A percentile compares a stretch with the other conserved stretches of the same genome.
These are phyloP conservation scores for Zygosaccharomyces bisporus DNA, from an alignment of 805 yeast genomes.

Conservation along the genomic window DNA sequence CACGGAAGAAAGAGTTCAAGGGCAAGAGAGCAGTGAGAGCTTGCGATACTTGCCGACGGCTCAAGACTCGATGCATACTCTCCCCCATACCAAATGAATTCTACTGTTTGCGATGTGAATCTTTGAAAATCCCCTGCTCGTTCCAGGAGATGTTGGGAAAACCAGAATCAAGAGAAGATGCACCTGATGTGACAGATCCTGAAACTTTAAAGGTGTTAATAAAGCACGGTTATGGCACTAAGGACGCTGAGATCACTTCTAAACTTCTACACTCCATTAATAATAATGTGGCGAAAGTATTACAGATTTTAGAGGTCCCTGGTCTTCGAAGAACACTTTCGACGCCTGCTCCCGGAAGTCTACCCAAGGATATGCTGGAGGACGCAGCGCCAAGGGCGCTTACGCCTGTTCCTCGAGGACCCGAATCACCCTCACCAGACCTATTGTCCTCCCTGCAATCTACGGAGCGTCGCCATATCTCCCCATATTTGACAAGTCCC, in stretches of 20 bases:
- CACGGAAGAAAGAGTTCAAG: constrained; percentile 11
- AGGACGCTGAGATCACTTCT: constrained; percentile 16
- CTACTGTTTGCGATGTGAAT: constrained; percentile 57
- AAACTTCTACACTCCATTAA: constrained; percentile 19
- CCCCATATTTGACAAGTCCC: constrained; percentile 17
- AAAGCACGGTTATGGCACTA: constrained; percentile 18
- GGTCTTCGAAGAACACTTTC: not conserved
- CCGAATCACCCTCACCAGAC: constrained; percentile 4
- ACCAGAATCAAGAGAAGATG: constrained; percentile 3
- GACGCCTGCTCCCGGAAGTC: not conserved
- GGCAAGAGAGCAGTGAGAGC: constrained; percentile 46
- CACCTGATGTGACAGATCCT: constrained; percentile 8
- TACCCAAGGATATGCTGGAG: not conserved
- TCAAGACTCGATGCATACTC: constrained; percentile 61
- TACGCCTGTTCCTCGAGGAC: not conserved
- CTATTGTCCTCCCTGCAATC: constrained; percentile 7
- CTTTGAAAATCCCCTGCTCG: constrained; percentile 51
- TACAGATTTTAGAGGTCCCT: constrained; percentile 10
- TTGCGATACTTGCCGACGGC: constrained; percentile 52
- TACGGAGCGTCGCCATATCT: constrained; percentile 15
- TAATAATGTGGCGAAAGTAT: constrained; percentile 15
- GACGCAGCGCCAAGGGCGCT: not conserved
- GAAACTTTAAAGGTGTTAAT: constrained; percentile 17
- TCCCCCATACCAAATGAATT: constrained; percentile 41
- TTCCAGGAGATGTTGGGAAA: constrained; percentile 36